Evolutionary conservation across 768 basidiomycete genomes (phyloP), one percentile per base, ranked within the genome.

Genomic region (Serendipita sp.): DNA sequence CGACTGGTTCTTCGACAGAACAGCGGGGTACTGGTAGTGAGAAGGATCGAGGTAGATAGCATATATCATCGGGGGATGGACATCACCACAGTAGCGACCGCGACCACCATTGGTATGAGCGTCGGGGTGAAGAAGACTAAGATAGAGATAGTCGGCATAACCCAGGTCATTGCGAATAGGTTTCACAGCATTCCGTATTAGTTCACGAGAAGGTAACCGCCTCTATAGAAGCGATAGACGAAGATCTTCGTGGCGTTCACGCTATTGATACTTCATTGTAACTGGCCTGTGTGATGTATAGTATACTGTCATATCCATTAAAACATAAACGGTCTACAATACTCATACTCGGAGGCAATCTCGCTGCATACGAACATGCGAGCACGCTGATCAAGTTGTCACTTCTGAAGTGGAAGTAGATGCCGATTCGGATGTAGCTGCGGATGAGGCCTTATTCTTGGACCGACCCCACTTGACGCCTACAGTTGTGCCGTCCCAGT

Each of bases 401-500:
- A 40, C 40, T 40, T 40, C 40, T 40, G 40, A 40, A 40, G 40
- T 40, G 40, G 40, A 40, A 6, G 40, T 5, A 40, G 6, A 5
- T 40, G 40, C 40, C 23, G 23, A 23, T 23, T 23, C 23, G 44
- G 44, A 13, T 45, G 44, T 13, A 18, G 48, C 48, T n/a, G 29
- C 5, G 29, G 71, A 66, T 6, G 70, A 67, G 4, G 71, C 70
- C 27, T 72, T 66, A 72, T 74, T 75, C 76, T 74, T 81, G 70
- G 90, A 85, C 65, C 93, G 80, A 2, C 95, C 95, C 95, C 95
- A 99, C 68, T 86, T 89, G 31, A 95, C 81, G 50, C 80, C 76
- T 8, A 87, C 80, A 37, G 76, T 78, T 71, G 86, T 84, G 1
- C 83, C 87, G 33, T 91, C 86, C 29, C 97, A 77, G 68, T 95